These are phyloP conservation scores for Tulasnella calospora DNA, from an alignment of 768 basidiomycete species.

Conservation along the genomic window DNA sequence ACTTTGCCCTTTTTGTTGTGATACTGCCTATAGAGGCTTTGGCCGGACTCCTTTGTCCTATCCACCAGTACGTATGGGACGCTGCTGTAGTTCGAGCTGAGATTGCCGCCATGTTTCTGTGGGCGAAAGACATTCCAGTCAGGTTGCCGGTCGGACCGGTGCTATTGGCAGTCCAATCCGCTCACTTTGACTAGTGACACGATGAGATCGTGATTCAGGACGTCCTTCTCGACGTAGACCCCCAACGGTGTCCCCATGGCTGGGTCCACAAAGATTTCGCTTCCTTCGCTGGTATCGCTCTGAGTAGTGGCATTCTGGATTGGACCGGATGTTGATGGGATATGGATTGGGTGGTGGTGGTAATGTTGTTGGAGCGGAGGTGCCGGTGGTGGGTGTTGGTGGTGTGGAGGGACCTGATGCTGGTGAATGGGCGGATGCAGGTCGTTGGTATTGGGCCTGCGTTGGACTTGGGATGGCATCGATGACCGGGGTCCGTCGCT, in stretches of 20 bases:
- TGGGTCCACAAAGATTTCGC: slow-evolving; percentile 69
- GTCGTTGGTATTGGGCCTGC: slow-evolving; percentile 6
- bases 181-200: slow-evolving; percentile 62
- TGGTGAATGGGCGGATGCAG: slow-evolving; percentile 7
- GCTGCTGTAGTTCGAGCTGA: slow-evolving; percentile 70
- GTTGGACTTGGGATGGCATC: slow-evolving; percentile 11
- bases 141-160: background rate
- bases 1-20: slow-evolving; percentile 74
- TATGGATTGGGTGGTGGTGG: slow-evolving; percentile 5
- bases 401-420: background rate
- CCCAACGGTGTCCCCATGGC: slow-evolving; percentile 71
- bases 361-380: background rate
- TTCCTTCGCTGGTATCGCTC: slow-evolving; percentile 8
- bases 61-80: slow-evolving; percentile 79
- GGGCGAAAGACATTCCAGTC: slow-evolving; percentile 15
- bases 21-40: slow-evolving; percentile 76
- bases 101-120: slow-evolving; percentile 71
- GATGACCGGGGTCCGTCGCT: slow-evolving; percentile 11
- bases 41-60: slow-evolving; percentile 71
- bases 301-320: background rate
- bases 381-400: background rate
- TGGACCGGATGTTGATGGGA: slow-evolving; percentile 14
- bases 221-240: slow-evolving; percentile 77
- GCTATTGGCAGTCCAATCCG: slow-evolving; percentile 31
- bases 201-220: slow-evolving; percentile 61